A percentile compares a stretch with the other conserved stretches of the same genome.
Conservation (phyloP, 257 asterid species). For the Rehmannia glutinosa region DNA sequence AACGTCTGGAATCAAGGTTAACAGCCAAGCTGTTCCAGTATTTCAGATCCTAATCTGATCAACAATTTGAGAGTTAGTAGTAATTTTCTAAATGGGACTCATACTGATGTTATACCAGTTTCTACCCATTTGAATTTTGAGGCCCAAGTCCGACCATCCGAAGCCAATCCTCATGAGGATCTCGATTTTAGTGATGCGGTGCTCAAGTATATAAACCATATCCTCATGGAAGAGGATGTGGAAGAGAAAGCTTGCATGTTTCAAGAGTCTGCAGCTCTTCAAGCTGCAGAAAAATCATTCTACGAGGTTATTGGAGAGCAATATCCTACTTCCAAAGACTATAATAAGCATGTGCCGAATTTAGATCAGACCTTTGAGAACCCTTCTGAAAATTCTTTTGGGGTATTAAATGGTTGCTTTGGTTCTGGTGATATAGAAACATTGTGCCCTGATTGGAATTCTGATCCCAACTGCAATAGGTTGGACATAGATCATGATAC, state of each 20-base stretch:
- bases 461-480: too few species aligned
- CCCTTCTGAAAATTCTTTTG: slow-evolving; percentile 21
- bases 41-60: slow-evolving; percentile 24
- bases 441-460: slow-evolving; percentile 41
- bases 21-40: slow-evolving; percentile 20
- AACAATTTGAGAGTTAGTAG: slow-evolving; percentile 23
- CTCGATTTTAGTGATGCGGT: slow-evolving; percentile 63
- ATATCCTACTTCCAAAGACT: slow-evolving; percentile 31
- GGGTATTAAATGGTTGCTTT: slow-evolving; percentile 10
- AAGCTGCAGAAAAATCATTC: slow-evolving; percentile 78
- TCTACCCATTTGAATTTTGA: slow-evolving; percentile 16
- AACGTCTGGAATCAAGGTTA: slow-evolving; percentile 25
- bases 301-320: slow-evolving; percentile 59
- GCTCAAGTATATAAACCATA: slow-evolving; percentile 54
- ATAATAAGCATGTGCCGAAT: slow-evolving; percentile 25
- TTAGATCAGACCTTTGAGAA: slow-evolving; percentile 17
- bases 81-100: slow-evolving; percentile 21
- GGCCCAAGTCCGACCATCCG: slow-evolving; percentile 23
- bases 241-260: slow-evolving; percentile 69
- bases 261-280: slow-evolving; percentile 79
- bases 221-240: slow-evolving; percentile 86
- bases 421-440: slow-evolving; percentile 2
- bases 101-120: background rate
- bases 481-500: too few species aligned
- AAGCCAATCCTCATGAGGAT: slow-evolving; percentile 44